Conservation (phyloP, 208 protist genomes). For the Acanthamoeba sp. region DNA sequence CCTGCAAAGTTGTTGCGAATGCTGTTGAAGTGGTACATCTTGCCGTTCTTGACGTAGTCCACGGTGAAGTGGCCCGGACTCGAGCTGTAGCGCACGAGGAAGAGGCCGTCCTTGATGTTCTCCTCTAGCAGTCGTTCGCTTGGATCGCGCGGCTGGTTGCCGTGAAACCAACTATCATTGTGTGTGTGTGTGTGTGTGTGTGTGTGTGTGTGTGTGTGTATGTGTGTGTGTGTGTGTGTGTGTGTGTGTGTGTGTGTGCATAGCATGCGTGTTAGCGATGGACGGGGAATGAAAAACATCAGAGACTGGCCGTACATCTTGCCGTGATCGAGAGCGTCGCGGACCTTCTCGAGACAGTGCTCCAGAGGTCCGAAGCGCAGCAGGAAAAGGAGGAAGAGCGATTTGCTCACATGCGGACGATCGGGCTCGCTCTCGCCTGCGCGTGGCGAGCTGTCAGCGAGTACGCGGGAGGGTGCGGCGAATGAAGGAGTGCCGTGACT, state of each 20-base stretch:
- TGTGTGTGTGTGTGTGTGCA: too few relatives aligned
- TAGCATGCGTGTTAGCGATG: too few relatives aligned
- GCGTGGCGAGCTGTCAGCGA: background rate
- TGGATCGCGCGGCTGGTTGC: conserved; percentile 17
- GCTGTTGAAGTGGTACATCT: conserved; percentile 70
- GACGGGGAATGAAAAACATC: background rate
- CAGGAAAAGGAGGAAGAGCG: conserved; percentile 34
- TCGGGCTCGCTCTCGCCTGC: conserved; percentile 37
- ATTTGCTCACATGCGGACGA: background rate
- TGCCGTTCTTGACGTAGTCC: conserved; percentile 54
- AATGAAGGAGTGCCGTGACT: background rate
- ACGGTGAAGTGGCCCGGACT: conserved; percentile 39
- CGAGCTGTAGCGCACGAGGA: conserved; percentile 52
- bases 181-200: too few relatives aligned
- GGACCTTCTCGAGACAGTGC: conserved; percentile 45
- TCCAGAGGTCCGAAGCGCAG: conserved; percentile 24
- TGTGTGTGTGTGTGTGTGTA: background rate
- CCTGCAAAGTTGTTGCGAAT: conserved; percentile 52
- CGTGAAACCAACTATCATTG: conserved; percentile 57
- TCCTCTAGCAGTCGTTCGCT: conserved; percentile 28
- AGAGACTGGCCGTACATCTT: background rate
- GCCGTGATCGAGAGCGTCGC: conserved; percentile 4
- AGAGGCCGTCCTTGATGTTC: conserved; percentile 43
- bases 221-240: too few relatives aligned
- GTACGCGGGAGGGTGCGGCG: background rate